Evolutionary conservation across 2,329 filamentous ascomycete species (phyloP).

Genomic region (Monilinia vaccinii-corymbosi): DNA sequence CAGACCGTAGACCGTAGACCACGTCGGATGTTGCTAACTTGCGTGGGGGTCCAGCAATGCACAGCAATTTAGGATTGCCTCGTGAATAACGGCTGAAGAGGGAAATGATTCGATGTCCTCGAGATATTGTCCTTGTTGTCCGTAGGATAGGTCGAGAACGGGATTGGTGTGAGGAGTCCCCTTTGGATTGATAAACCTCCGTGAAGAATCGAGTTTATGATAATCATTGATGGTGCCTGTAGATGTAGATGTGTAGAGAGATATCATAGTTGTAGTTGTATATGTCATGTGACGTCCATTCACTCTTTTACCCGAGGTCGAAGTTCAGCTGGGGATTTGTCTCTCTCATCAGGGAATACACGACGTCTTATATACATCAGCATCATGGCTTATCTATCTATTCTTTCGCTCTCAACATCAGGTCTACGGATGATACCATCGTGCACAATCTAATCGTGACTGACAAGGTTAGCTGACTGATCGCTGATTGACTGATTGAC

Average conservation of each 20-base stretch:
- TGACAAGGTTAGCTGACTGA: too few relatives aligned
- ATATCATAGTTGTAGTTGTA: too few relatives aligned
- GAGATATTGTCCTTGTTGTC: background rate
- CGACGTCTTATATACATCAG: slow-evolving; percentile 6
- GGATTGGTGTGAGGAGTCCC: background rate
- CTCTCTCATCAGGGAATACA: background rate
- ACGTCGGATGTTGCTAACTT: background rate
- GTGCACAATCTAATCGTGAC: slow-evolving; percentile 10
- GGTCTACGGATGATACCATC: slow-evolving; percentile 9
- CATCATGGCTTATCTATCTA: background rate
- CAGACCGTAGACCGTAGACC: background rate
- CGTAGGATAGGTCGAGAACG: background rate
- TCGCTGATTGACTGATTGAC: background rate
- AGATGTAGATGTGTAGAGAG: background rate
- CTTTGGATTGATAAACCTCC: background rate
- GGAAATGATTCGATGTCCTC: background rate
- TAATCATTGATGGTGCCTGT: background rate
- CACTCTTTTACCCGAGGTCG: background rate
- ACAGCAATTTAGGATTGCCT: background rate
- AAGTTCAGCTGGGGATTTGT: background rate
- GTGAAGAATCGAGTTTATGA: background rate
- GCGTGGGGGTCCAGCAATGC: background rate
- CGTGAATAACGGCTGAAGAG: background rate
- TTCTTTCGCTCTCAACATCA: background rate
- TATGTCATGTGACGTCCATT: background rate